Evolutionary conservation across 2,329 filamentous ascomycete genomes (phyloP), one percentile per base, ranked within the genome.

Genomic region (Ilyonectria sp.): DNA sequence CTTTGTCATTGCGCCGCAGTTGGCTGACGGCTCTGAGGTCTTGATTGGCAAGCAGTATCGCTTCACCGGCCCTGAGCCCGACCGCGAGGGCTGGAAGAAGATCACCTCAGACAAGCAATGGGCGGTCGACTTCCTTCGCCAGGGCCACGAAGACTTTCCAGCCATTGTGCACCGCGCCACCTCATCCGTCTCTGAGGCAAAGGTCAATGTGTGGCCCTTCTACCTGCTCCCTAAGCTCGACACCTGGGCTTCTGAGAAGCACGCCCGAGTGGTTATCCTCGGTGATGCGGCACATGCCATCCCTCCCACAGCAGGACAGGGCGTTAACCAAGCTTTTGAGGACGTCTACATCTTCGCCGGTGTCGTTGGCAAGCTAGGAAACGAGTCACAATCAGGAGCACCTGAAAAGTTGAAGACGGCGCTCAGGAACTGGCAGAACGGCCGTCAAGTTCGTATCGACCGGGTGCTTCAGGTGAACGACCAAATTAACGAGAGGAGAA

Each of bases 1-100:
- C 0, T 88, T 88, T 65, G 78, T 88, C 7, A 82, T 88, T 17
- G 85, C 84, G 0, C 86, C 84, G 0, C 86, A 89, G 64, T 73
- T 81, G 17, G 65, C 71, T 0, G 83, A 88, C 69, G 86, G 85
- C 1, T 84, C 83, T 0, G 86, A 88, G 61, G 76, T 84, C 1
- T 74, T 88, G 0, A 81, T 87, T 15, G 86, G 86, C 2, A 83
- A 80, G 53, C 85, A 87, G 64, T 78, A 78, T 21, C 77, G 75
- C 3, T 76, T 82, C 49, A 60, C 47, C 0, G 67, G 73, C 0
- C 69, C 78, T 0, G 80, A 83, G 47, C 76, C 80, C 6, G 81
- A 82, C 19, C 78, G 80, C 1, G 77, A 77, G 6, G 82, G 80
- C 4, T 87, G 85, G 85, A 81, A 82, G 21, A 74, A 71, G 0